Percentiles rank a stretch among this genome's conserved stretches.
Evolutionary conservation across 2,329 filamentous ascomycete species (phyloP).

Genomic region (Talaromyces sp.): DNA sequence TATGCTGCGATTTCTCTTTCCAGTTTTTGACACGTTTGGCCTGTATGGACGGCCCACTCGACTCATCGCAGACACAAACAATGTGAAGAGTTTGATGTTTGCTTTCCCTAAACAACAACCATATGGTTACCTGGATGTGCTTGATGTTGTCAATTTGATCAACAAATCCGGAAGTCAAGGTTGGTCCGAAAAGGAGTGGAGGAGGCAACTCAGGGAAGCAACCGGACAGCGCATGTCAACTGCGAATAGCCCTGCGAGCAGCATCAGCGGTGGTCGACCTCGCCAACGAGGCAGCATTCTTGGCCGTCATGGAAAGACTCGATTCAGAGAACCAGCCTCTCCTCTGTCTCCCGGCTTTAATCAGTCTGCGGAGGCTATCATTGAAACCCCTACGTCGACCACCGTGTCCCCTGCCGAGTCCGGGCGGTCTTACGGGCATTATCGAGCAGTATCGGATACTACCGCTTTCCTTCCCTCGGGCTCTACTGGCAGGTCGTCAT

Average conservation of each 20-base stretch:
- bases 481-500: constrained; percentile 7
- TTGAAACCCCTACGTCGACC: constrained; percentile 24
- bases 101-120: constrained; percentile 86
- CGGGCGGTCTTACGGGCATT: constrained; percentile 25
- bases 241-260: constrained; percentile 46
- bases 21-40: constrained; percentile 87
- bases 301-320: constrained; percentile 36
- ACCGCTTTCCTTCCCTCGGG: constrained; percentile 25
- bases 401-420: constrained; percentile 13
- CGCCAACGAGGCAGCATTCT: constrained; percentile 40
- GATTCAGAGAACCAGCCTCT: constrained; percentile 31
- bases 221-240: constrained; percentile 58
- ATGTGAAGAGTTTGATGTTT: constrained; percentile 92
- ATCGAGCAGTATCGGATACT: constrained; percentile 36
- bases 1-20: constrained; percentile 88
- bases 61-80: constrained; percentile 81
- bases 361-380: constrained; percentile 38
- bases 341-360: constrained; percentile 32
- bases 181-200: constrained; percentile 89
- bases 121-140: constrained; percentile 85
- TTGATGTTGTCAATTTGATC: constrained; percentile 80
- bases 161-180: constrained; percentile 69
- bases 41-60: constrained; percentile 87
- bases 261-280: constrained; percentile 57
- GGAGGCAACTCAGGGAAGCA: constrained; percentile 81